phyloP scores from a whole-genome alignment of 2,329 filamentous ascomycete genomes.

The Aspergillus novoparasiticus region DNA sequence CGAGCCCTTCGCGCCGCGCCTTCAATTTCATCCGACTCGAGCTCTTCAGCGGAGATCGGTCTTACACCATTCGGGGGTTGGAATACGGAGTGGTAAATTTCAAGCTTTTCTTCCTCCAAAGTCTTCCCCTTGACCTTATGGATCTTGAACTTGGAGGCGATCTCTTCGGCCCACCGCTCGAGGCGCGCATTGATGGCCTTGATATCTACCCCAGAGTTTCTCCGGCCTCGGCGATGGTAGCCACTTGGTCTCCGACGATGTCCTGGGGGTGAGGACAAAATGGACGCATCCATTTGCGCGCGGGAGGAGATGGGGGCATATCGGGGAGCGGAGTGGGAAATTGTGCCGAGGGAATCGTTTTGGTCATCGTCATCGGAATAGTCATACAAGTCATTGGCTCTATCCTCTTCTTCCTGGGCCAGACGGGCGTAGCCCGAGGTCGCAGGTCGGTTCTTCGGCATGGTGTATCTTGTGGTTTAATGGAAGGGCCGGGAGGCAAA shows the following conservation, averaged over 20 bases:
- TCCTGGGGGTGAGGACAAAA: slow-evolving; percentile 41
- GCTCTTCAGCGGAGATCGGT: slow-evolving; percentile 73
- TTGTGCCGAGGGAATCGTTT: slow-evolving; percentile 54
- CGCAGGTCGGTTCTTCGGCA: slow-evolving; percentile 69
- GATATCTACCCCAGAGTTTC: slow-evolving; percentile 89
- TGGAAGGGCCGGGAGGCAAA: slow-evolving; percentile 15
- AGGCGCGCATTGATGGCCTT: slow-evolving; percentile 96
- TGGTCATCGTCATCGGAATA: slow-evolving; percentile 72
- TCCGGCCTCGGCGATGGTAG: slow-evolving; percentile 58
- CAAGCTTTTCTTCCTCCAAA: slow-evolving; percentile 79
- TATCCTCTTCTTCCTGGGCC: slow-evolving; percentile 72
- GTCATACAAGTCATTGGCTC: slow-evolving; percentile 54
- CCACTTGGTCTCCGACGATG: slow-evolving; percentile 52
- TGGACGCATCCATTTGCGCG: slow-evolving; percentile 54
- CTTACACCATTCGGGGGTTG: slow-evolving; percentile 86
- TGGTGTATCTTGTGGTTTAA: slow-evolving; percentile 42
- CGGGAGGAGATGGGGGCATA: slow-evolving; percentile 61
- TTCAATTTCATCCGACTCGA: slow-evolving; percentile 62
- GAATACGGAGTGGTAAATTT: slow-evolving; percentile 98
- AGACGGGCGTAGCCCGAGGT: slow-evolving; percentile 85
- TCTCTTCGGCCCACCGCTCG: slow-evolving; percentile 97
- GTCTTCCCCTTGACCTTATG: slow-evolving; percentile 72
- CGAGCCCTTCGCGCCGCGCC: slow-evolving; percentile 67
- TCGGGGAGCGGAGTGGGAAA: slow-evolving; percentile 60
- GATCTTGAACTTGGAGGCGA: slow-evolving; percentile 95